Evolutionary conservation across 352 stramenopile genomes (phyloP), one percentile per base, ranked within the genome.

Genomic region (Phytophthora constricta): DNA sequence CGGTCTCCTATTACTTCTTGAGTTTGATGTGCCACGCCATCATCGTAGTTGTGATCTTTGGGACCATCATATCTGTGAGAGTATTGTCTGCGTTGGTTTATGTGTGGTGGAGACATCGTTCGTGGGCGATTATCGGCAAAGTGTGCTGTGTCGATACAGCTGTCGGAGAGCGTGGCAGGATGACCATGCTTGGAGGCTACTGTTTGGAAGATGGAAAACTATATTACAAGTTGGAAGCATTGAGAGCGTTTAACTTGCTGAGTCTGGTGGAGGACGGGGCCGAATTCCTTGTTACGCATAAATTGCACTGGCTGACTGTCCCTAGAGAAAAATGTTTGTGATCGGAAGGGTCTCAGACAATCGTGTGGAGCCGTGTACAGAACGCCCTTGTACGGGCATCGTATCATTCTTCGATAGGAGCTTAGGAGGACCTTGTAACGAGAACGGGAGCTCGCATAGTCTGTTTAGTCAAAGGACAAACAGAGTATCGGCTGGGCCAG

Each of bases 1-100:
- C 58, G 17, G 64, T 62, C 10, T 71, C 64, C 1, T 71, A 71
- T 14, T 71, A 71, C 54, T 19, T 71, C 16, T 73, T 58, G 64
- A 58, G 68, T 2, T 50, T 76, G 8, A 45, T 64, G 4, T 65
- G 58, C 5, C 68, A 77, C 23, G 57, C 52, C 0, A 41, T 48
- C 1, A 52, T 77, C 39, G 55, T 74, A 5, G 19, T 77, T n/a
- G 34, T 31, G 0, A 42, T 71, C 16, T 37, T 71, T n/a, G 49
- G 56, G 22, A 62, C 62, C 27, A 66, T 67, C 26, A 62, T 67
- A 26, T 25, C 20, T 0, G 42, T 71, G 1, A 42, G 63, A 22
- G 50, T 57, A 33, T 5, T 66, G 8, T 47, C 54, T 4, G 49
- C 57, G 9, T 22, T 71, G 2, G 48, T 20, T 3, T 67, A 57